These are phyloP conservation scores for Ascoidea rubescens DNA, from an alignment of 805 yeast genomes.

Conservation along the genomic window DNA sequence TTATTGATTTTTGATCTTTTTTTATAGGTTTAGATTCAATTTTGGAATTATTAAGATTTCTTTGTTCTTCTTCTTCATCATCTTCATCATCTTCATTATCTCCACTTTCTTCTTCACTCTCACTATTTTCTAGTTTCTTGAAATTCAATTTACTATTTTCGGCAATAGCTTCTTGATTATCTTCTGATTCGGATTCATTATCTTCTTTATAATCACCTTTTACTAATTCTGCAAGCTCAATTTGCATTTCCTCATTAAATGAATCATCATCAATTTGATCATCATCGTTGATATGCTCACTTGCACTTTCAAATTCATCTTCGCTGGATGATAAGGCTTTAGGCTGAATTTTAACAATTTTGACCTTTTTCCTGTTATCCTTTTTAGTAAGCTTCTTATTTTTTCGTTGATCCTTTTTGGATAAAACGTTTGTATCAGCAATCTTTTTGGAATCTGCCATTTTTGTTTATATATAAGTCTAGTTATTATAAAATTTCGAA, in stretches of 20 bases:
- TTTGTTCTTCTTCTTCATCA: slow-evolving; percentile 24
- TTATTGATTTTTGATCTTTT: no score
- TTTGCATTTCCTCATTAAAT: slow-evolving; percentile 19
- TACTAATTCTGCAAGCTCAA: slow-evolving; percentile 14
- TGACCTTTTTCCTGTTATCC: slow-evolving; percentile 9
- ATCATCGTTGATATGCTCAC: slow-evolving; percentile 11
- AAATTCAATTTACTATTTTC: slow-evolving; percentile 33
- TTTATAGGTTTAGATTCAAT: slow-evolving; percentile 16
- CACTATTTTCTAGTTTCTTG: slow-evolving; percentile 30
- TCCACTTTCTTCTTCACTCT: slow-evolving; percentile 20
- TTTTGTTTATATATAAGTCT: no score
- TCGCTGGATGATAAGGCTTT: slow-evolving; percentile 10
- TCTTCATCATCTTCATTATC: slow-evolving; percentile 23
- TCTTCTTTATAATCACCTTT: slow-evolving; percentile 16
- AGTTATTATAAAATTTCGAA: no score
- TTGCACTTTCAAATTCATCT: slow-evolving; percentile 8
- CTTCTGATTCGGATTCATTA: slow-evolving; percentile 26
- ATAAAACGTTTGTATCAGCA: no score
- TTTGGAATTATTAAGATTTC: slow-evolving; percentile 25
- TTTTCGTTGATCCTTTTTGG: slow-evolving; percentile 7
- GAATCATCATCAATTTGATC: slow-evolving; percentile 11
- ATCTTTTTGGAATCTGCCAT: no score
- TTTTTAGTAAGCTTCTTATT: slow-evolving; percentile 13
- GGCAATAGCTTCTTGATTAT: slow-evolving; percentile 29
- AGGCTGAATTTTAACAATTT: slow-evolving; percentile 14